Percentiles rank a stretch among this genome's conserved stretches.
phyloP scores from a whole-genome alignment of 2,329 filamentous ascomycete genomes.

The Xylaria polymorpha region DNA sequence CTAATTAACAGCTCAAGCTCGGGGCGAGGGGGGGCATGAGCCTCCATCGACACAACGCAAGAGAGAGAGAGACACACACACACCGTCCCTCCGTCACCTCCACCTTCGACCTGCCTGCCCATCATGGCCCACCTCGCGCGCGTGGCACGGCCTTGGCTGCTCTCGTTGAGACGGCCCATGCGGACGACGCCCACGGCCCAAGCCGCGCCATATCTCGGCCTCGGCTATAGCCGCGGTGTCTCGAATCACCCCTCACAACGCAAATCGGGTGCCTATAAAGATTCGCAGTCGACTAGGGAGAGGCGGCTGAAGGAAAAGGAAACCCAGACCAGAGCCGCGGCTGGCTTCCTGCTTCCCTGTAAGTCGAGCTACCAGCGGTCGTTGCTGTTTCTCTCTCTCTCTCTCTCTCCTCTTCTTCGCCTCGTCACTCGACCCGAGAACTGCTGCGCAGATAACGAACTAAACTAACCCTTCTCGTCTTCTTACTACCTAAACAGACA shows the following conservation, averaged over 20 bases:
- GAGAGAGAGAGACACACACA: too few relatives aligned
- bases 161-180: slow-evolving; percentile 12
- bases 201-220: slow-evolving; percentile 11
- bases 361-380: too few relatives aligned
- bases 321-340: neutral
- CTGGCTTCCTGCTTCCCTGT: too few relatives aligned
- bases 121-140: slow-evolving; percentile 40
- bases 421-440: neutral
- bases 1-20: slow-evolving; percentile 2
- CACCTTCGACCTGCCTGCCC: neutral
- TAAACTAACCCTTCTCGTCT: slow-evolving; percentile 1
- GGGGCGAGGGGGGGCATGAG: slow-evolving; percentile 27
- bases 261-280: too few relatives aligned
- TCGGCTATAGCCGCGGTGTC: slow-evolving; percentile 28
- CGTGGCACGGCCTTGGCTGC: slow-evolving; percentile 39
- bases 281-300: too few relatives aligned
- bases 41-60: slow-evolving; percentile 22
- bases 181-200: neutral
- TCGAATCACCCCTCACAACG: too few relatives aligned
- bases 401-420: neutral
- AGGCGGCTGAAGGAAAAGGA: neutral
- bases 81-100: neutral
- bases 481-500: slow-evolving; percentile 36
- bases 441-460: neutral
- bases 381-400: neutral